Conservation (phyloP, 768 basidiomycete genomes). For the Suillus decipiens region DNA sequence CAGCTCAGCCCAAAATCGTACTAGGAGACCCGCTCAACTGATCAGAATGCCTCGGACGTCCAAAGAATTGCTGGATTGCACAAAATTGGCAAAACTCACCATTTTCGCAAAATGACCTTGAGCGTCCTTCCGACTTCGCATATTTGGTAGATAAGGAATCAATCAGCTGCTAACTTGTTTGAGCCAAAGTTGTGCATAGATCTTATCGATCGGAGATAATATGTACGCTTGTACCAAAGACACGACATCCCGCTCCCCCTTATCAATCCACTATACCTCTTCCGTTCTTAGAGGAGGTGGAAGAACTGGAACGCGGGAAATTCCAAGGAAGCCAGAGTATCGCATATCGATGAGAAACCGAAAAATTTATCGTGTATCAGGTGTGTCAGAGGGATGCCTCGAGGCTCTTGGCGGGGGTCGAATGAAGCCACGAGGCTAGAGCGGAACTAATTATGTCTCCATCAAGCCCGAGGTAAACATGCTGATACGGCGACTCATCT, state of each 20-base stretch:
- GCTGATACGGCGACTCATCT: conserved; percentile 12
- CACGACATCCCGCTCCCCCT: neutral
- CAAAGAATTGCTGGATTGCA: neutral
- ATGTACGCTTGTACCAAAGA: neutral
- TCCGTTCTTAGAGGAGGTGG: neutral
- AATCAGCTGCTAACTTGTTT: neutral
- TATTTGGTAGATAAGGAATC: neutral
- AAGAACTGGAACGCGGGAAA: neutral
- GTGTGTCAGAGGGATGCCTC: neutral
- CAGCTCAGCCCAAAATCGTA: neutral
- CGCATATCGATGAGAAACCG: neutral
- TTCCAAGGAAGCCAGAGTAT: neutral
- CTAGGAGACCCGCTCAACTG: neutral
- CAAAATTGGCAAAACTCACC: neutral
- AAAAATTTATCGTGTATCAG: neutral
- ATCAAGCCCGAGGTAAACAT: conserved; percentile 24
- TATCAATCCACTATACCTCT: neutral
- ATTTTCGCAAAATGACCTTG: neutral
- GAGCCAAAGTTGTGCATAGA: neutral
- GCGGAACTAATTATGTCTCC: neutral
- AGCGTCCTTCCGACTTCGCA: neutral
- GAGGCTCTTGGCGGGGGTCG: neutral
- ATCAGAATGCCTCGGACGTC: neutral
- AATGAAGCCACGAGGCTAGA: neutral
- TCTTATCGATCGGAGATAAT: neutral